These are phyloP conservation scores for Linnemannia hyalina DNA, from an alignment of 192 early-diverging fungal genomes.

Conservation along the genomic window DNA sequence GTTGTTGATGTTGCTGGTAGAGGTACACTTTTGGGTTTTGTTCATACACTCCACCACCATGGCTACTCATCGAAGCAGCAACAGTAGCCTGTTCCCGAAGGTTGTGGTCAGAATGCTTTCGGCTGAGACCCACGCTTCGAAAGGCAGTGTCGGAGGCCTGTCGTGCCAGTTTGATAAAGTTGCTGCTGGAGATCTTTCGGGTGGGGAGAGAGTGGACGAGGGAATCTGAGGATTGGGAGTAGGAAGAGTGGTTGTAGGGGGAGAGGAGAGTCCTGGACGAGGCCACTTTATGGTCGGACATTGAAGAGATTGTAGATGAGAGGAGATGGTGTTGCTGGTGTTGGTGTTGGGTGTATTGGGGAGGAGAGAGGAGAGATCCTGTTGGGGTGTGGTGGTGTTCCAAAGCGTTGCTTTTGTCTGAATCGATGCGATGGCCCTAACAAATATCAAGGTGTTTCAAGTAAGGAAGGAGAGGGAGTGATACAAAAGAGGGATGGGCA, in stretches of 20 bases:
- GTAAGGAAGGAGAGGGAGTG: neutral
- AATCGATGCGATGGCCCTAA: neutral
- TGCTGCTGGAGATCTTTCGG: slow-evolving; percentile 21
- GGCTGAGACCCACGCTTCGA: slow-evolving; percentile 18
- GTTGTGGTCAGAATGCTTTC: slow-evolving; percentile 31
- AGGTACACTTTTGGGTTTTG: slow-evolving; percentile 46
- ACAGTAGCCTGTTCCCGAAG: neutral
- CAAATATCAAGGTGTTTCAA: neutral
- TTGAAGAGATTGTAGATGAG: neutral
- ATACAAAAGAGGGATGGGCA: neutral
- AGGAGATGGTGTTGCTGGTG: slow-evolving; percentile 1
- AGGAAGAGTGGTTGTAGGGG: neutral
- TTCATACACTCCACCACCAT: slow-evolving; percentile 23
- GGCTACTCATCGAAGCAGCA: neutral
- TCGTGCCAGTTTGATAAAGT: slow-evolving; percentile 33
- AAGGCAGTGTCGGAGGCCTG: slow-evolving; percentile 49
- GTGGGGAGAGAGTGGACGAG: slow-evolving; percentile 5
- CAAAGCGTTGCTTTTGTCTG: neutral
- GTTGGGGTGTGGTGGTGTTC: neutral
- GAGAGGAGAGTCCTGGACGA: neutral
- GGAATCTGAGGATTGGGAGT: slow-evolving; percentile 6
- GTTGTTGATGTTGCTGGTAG: slow-evolving; percentile 33
- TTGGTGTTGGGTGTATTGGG: slow-evolving; percentile 3
- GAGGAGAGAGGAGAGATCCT: neutral
- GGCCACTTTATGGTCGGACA: neutral